Evolutionary conservation across 2,329 filamentous ascomycete species (phyloP).

Genomic region (Domatiomyces catenatus): DNA sequence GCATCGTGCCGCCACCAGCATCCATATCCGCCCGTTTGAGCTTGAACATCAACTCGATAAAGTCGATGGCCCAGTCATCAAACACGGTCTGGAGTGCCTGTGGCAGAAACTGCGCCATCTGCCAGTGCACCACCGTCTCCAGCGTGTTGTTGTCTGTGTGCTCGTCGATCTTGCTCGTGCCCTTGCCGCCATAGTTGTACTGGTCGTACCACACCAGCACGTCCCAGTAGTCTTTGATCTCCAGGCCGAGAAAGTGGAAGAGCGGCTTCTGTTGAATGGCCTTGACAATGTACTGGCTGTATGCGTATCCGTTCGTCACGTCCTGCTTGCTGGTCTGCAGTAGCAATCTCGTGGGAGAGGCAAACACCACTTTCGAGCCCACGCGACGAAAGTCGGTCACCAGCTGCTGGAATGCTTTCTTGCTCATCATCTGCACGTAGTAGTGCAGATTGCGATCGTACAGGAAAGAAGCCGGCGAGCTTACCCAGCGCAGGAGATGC

Average conservation of each 20-base stretch:
- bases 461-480: conserved; percentile 80
- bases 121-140: conserved; percentile 96
- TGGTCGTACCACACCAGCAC: conserved; percentile 98
- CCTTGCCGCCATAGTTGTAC: conserved; percentile 95
- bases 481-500: conserved; percentile 93
- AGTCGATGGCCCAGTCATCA: conserved; percentile 84
- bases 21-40: conserved; percentile 58
- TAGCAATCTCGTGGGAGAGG: conserved; percentile 72
- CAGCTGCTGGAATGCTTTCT: conserved; percentile 89
- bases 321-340: conserved; percentile 94
- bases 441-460: conserved; percentile 91
- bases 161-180: conserved; percentile 64
- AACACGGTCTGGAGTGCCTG: conserved; percentile 66
- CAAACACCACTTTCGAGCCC: conserved; percentile 90
- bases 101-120: conserved; percentile 81
- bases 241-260: conserved; percentile 92
- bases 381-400: conserved; percentile 94
- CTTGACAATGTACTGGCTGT: conserved; percentile 94
- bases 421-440: conserved; percentile 97
- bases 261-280: conserved; percentile 89
- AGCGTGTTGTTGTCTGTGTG: conserved; percentile 58
- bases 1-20: conserved; percentile 40
- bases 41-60: conserved; percentile 83
- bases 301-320: conserved; percentile 90
- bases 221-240: conserved; percentile 99